Percentiles rank a stretch among this genome's conserved stretches.
Conservation (phyloP, 179 eudicot genomes). For the Spergularia azorica region DNA sequence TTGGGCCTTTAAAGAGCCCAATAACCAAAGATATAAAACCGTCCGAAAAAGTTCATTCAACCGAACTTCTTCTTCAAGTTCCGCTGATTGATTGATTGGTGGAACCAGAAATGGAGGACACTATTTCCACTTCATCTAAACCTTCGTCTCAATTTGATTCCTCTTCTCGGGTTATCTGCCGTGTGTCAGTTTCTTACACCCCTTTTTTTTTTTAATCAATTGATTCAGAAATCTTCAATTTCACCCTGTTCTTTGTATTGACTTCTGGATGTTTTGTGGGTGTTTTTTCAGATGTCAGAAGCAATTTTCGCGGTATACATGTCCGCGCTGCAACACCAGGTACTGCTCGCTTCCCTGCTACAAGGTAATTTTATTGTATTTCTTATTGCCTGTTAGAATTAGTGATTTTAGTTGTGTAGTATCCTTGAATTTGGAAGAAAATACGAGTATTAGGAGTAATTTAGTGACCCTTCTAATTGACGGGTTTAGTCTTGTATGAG, state of each 20-base stretch:
- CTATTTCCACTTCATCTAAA: slow-evolving; percentile 29
- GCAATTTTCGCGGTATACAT: slow-evolving; percentile 92
- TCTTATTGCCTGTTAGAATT: background rate
- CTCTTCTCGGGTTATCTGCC: slow-evolving; percentile 52
- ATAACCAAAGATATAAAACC: too few relatives aligned
- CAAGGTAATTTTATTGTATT: slow-evolving; percentile 51
- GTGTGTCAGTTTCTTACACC: slow-evolving; percentile 42
- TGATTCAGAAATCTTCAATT: background rate
- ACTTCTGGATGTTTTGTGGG: background rate
- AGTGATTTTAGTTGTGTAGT: background rate
- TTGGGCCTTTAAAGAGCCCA: too few relatives aligned
- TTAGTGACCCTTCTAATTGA: too few relatives aligned
- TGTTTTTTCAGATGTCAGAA: slow-evolving; percentile 66
- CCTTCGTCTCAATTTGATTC: slow-evolving; percentile 33
- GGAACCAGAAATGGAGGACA: slow-evolving; percentile 28
- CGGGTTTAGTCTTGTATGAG: too few relatives aligned
- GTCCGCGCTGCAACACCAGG: slow-evolving; percentile 85
- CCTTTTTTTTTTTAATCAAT: background rate
- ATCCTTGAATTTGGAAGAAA: background rate
- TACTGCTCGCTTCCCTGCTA: slow-evolving; percentile 95
- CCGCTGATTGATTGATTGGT: too few relatives aligned
- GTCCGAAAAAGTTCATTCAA: too few relatives aligned
- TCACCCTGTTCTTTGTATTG: background rate
- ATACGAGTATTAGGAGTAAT: too few relatives aligned
- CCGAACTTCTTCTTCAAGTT: too few relatives aligned